A percentile compares a stretch with the other conserved stretches of the same genome.
Conservation (phyloP, 225 moss, liverwort and hornwort species). For the Lunularia cruciata region DNA sequence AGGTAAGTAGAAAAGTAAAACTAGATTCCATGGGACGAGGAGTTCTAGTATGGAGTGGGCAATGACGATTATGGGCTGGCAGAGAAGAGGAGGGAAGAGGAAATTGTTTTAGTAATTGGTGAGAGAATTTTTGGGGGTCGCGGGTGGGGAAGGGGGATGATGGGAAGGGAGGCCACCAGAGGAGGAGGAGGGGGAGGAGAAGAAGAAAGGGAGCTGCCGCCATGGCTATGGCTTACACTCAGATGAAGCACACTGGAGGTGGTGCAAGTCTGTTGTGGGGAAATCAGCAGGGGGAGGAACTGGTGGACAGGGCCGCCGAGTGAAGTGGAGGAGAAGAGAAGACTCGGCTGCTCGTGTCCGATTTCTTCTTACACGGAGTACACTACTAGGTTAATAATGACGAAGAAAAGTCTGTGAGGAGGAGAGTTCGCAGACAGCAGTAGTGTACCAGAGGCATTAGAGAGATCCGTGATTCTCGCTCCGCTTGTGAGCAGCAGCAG, state of each 20-base stretch:
- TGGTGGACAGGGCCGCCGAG: neutral
- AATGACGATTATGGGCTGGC: slow-evolving; percentile 1
- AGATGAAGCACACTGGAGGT: neutral
- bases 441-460: neutral
- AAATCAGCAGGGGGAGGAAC: neutral
- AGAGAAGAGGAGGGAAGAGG: neutral
- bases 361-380: neutral
- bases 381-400: slow-evolving; percentile 14
- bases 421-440: neutral
- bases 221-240: slow-evolving; percentile 22
- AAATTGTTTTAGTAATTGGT: neutral
- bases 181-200: neutral
- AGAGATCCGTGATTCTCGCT: slow-evolving; percentile 10
- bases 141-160: neutral
- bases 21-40: slow-evolving; percentile 2
- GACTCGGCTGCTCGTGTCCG: neutral
- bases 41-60: slow-evolving; percentile 7
- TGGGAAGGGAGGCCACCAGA: neutral
- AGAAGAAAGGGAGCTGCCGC: neutral
- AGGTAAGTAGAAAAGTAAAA: neutral
- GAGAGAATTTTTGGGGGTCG: neutral
- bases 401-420: neutral
- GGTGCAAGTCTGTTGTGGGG: neutral
- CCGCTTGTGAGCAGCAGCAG: no score
- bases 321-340: slow-evolving; percentile 6